Percentiles rank a stretch among this genome's conserved stretches.
phyloP scores from a whole-genome alignment of 345 rosid genomes.

The Trapa incisa region DNA sequence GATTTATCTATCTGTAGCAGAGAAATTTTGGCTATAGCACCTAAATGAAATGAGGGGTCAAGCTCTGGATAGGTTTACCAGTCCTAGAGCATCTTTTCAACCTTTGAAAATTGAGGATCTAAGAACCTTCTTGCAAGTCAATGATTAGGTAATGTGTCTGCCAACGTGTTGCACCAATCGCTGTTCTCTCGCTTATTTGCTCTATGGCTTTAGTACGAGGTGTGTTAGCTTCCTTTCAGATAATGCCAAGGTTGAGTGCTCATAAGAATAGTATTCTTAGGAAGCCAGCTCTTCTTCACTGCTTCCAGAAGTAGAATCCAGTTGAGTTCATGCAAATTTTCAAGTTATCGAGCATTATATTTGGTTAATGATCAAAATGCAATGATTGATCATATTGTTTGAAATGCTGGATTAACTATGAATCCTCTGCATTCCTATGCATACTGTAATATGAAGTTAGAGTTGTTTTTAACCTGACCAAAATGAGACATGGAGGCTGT shows the following conservation, averaged over 20 bases:
- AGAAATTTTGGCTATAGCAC: slow-evolving; percentile 85
- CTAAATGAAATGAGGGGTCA: slow-evolving; percentile 88
- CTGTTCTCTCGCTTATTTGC: not conserved
- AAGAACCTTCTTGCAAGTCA: slow-evolving; percentile 87
- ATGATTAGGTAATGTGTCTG: slow-evolving; percentile 63
- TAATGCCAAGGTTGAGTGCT: slow-evolving; percentile 86
- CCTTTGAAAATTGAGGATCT: slow-evolving; percentile 84
- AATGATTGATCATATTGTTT: no score
- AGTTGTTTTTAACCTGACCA: not conserved
- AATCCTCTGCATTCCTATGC: no score
- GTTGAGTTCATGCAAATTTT: slow-evolving; percentile 86
- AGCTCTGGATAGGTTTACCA: slow-evolving; percentile 70
- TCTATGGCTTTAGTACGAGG: no score
- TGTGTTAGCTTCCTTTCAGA: slow-evolving; percentile 27
- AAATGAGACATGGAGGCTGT: no score
- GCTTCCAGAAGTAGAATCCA: no score
- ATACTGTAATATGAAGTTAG: not conserved
- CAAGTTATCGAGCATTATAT: slow-evolving; percentile 34
- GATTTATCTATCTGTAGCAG: slow-evolving; percentile 30
- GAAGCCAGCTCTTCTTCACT: slow-evolving; percentile 31
- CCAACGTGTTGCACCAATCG: not conserved
- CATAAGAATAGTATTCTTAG: slow-evolving; percentile 70
- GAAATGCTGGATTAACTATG: no score
- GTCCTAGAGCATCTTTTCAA: slow-evolving; percentile 70
- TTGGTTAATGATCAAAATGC: not conserved